A percentile compares a stretch with the other conserved stretches of the same genome.
phyloP scores from a whole-genome alignment of 2,329 filamentous ascomycete species.

The Phialocephala sp. region DNA sequence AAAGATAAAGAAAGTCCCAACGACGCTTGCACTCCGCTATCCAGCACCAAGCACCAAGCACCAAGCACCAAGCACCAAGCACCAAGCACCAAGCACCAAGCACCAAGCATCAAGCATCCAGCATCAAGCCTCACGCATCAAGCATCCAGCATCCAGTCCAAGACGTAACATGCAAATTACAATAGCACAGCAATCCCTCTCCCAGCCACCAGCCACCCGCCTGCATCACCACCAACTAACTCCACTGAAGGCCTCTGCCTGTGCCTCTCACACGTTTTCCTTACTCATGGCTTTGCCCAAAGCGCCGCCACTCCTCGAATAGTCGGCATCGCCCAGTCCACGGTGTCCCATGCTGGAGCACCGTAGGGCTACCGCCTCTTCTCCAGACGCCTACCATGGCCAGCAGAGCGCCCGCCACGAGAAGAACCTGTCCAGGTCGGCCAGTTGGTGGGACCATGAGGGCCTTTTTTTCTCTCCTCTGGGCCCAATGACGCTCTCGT shows the following conservation, averaged over 20 bases:
- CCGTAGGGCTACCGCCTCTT: conserved; percentile 10
- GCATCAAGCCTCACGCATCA: not conserved
- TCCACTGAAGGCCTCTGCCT: conserved; percentile 4
- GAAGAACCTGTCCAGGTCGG: not conserved
- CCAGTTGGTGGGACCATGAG: conserved; percentile 1
- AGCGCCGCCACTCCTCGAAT: conserved; percentile 16
- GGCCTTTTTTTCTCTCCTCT: not conserved
- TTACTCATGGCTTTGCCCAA: conserved; percentile 14
- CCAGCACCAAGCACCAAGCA: not conserved
- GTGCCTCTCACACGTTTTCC: conserved; percentile 1
- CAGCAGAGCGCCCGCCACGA: conserved; percentile 15
- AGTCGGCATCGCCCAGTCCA: conserved; percentile 7
- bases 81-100: not conserved
- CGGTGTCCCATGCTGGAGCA: conserved; percentile 20
- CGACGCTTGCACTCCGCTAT: not conserved
- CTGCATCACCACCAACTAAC: not conserved
- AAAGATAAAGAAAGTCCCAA: not conserved
- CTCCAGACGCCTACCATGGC: not conserved
- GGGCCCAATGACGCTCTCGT: not conserved
- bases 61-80: not conserved
- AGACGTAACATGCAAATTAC: not conserved
- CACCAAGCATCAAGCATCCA: not conserved
- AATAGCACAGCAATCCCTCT: not conserved
- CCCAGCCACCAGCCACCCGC: not conserved
- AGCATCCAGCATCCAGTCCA: not conserved